Conservation (phyloP, 83 land plant species). For the Picea mariana region DNA sequence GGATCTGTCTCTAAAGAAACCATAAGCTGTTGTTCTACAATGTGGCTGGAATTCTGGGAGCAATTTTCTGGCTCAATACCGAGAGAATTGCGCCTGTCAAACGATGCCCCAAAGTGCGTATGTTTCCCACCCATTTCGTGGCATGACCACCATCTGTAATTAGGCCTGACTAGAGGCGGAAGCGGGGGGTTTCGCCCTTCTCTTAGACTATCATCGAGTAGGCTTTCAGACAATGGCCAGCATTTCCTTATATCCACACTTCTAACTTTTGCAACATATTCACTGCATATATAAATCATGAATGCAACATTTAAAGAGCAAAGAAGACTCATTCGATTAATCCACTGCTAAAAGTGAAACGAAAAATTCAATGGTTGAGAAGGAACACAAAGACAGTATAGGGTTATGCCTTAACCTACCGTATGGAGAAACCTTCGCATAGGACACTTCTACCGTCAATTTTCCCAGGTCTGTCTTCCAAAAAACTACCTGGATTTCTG, state of each 20-base stretch:
- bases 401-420: background rate
- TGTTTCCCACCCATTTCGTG: background rate
- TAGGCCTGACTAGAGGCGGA: background rate
- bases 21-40: background rate
- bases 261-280: constrained; percentile 14
- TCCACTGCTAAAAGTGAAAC: no score
- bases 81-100: background rate
- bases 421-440: background rate
- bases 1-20: background rate
- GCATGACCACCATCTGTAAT: background rate
- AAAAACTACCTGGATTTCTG: background rate
- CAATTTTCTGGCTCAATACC: background rate
- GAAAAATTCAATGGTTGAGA: background rate
- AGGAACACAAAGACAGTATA: background rate
- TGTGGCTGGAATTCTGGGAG: background rate
- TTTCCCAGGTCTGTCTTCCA: background rate
- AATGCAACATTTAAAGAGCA: background rate
- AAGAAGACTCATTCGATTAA: no score
- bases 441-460: background rate
- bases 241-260: constrained; percentile 3
- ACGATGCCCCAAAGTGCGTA: background rate
- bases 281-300: background rate
- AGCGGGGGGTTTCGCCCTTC: background rate
- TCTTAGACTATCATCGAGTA: background rate
- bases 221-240: constrained; percentile 5